Evolutionary conservation across 2,329 filamentous ascomycete genomes (phyloP).

Genomic region (Penicillium sumatraense): DNA sequence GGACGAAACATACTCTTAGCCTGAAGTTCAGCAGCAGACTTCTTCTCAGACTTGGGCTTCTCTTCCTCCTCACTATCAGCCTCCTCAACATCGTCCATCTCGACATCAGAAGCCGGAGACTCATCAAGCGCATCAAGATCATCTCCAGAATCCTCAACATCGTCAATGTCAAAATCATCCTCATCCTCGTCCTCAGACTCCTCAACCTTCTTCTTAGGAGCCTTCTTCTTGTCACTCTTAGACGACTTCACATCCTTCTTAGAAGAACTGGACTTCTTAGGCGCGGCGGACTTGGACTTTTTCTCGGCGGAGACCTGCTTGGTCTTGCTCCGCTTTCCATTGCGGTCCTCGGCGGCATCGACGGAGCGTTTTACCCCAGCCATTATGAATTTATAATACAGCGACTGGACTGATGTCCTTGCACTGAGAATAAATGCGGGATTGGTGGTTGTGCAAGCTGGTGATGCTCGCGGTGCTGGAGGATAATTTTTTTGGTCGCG

Average conservation of each 20-base stretch:
- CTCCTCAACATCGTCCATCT: constrained; percentile 50
- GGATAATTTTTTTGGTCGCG: constrained; percentile 35
- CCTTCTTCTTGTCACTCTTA: constrained; percentile 41
- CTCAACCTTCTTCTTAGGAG: constrained; percentile 39
- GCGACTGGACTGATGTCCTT: constrained; percentile 16
- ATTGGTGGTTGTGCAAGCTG: constrained; percentile 23
- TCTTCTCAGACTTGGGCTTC: constrained; percentile 21
- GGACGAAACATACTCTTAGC: constrained; percentile 33
- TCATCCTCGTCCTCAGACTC: constrained; percentile 47
- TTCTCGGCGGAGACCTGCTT: constrained; percentile 35
- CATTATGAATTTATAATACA: constrained; percentile 32
- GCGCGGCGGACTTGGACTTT: constrained; percentile 31
- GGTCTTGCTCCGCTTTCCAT: constrained; percentile 47
- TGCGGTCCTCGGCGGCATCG: constrained; percentile 42
- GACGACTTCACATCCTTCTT: constrained; percentile 37
- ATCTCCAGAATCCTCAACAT: constrained; percentile 49
- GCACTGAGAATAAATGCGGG: constrained; percentile 8
- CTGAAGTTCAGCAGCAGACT: constrained; percentile 15
- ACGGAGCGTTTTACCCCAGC: constrained; percentile 48
- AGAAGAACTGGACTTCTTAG: constrained; percentile 31
- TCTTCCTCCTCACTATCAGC: constrained; percentile 44
- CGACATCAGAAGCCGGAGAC: constrained; percentile 27
- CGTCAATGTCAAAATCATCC: constrained; percentile 62
- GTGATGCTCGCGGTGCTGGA: constrained; percentile 25
- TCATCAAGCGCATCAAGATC: constrained; percentile 32